Evolutionary conservation across 2,329 filamentous ascomycete species (phyloP).

Genomic region (Neopestalotiopsis rosae): DNA sequence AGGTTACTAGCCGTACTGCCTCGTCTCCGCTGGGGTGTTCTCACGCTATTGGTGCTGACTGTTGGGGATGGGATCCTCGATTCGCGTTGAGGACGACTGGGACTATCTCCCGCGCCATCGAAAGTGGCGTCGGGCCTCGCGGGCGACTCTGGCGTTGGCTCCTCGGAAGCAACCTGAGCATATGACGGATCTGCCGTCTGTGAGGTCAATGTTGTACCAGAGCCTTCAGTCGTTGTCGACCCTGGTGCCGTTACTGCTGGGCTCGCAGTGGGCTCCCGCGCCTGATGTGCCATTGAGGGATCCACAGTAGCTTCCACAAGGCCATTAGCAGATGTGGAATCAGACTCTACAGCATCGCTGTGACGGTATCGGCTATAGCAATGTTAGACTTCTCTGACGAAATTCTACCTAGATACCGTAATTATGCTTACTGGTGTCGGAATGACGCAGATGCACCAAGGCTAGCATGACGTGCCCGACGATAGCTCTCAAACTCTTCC

Average conservation of each 20-base stretch:
- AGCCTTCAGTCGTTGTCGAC: neutral
- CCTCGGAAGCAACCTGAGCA: conserved; percentile 12
- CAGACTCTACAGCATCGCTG: conserved; percentile 36
- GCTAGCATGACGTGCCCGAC: conserved; percentile 55
- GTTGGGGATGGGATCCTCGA: conserved; percentile 8
- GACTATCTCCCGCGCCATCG: neutral
- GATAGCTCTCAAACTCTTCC: conserved; percentile 66
- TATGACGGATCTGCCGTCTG: conserved; percentile 26
- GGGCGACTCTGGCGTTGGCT: neutral
- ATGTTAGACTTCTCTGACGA: neutral
- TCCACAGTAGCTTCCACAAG: conserved; percentile 25
- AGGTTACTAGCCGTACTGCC: conserved; percentile 41
- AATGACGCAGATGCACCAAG: conserved; percentile 43
- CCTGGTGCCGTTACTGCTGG: conserved; percentile 15
- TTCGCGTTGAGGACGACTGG: neutral
- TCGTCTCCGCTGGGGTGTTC: conserved; percentile 25
- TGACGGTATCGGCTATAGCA: conserved; percentile 28
- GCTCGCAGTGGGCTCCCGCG: conserved; percentile 29
- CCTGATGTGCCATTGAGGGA: conserved; percentile 27
- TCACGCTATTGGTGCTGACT: neutral
- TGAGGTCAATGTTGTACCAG: conserved; percentile 17
- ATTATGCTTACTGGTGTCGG: conserved; percentile 35
- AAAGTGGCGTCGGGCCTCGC: neutral
- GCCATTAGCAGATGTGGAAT: conserved; percentile 32
- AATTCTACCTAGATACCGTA: neutral